phyloP scores from a whole-genome alignment of 2,329 filamentous ascomycete genomes.

The Penicillium thymicola region DNA sequence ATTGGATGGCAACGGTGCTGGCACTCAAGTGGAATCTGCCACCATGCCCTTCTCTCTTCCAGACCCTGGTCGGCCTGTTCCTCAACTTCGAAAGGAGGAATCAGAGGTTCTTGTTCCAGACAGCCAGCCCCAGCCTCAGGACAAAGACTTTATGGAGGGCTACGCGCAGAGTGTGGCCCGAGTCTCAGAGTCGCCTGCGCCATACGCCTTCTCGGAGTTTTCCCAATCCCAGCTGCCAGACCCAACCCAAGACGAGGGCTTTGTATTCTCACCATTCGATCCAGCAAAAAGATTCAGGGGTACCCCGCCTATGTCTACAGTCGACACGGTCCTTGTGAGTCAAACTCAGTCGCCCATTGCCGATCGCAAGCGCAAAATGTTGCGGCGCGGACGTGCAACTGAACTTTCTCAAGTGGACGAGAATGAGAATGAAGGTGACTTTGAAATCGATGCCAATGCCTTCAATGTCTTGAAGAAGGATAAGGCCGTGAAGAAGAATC shows the following conservation, averaged over 20 bases:
- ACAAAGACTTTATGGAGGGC: slow-evolving; percentile 45
- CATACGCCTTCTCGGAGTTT: slow-evolving; percentile 54
- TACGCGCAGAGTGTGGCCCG: slow-evolving; percentile 34
- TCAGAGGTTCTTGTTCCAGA: slow-evolving; percentile 60
- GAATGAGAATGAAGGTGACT: slow-evolving; percentile 32
- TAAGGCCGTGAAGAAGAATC: slow-evolving; percentile 58
- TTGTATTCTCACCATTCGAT: slow-evolving; percentile 69
- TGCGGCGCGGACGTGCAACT: slow-evolving; percentile 47
- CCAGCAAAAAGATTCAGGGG: slow-evolving; percentile 62
- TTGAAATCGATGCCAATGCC: slow-evolving; percentile 49
- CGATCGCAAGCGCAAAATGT: slow-evolving; percentile 56
- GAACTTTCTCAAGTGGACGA: slow-evolving; percentile 48
- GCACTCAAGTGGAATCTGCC: slow-evolving; percentile 48
- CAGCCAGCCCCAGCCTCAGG: slow-evolving; percentile 49
- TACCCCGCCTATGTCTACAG: slow-evolving; percentile 61
- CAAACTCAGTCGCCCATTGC: slow-evolving; percentile 62
- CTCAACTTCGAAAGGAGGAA: slow-evolving; percentile 59
- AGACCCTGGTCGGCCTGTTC: slow-evolving; percentile 56
- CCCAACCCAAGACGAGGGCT: slow-evolving; percentile 76
- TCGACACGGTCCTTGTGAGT: slow-evolving; percentile 63
- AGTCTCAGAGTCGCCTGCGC: slow-evolving; percentile 37
- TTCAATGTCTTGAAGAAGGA: slow-evolving; percentile 71
- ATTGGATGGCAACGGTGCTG: slow-evolving; percentile 62
- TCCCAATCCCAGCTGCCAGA: slow-evolving; percentile 72
- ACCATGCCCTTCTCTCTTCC: slow-evolving; percentile 47